Conservation (phyloP, 1,284 basidiomycete species). For the Phlebopus sp. region DNA sequence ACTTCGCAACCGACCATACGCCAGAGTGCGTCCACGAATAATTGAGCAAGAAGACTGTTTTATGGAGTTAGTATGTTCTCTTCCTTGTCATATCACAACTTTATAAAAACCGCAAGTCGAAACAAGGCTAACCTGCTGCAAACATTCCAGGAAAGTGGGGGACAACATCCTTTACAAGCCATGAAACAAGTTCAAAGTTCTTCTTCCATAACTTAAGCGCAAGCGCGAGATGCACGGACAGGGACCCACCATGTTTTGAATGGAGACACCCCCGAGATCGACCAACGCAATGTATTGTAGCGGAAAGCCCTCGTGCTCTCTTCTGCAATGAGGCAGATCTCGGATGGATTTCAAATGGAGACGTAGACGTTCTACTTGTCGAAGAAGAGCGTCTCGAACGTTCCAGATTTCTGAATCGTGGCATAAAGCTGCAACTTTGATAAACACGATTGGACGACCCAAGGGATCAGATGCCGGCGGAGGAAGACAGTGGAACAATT, state of each 20-base stretch:
- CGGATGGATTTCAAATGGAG: conserved; percentile 41
- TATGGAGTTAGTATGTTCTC: not conserved
- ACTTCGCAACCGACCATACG: conserved; percentile 76
- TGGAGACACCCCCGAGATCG: conserved; percentile 60
- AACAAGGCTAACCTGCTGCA: conserved; percentile 53
- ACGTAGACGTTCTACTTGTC: conserved; percentile 54
- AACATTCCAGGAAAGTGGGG: conserved; percentile 78
- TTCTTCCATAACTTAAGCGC: conserved; percentile 26
- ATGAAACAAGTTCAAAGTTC: conserved; percentile 61
- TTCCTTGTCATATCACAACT: not conserved
- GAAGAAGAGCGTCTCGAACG: conserved; percentile 42
- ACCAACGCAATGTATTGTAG: conserved; percentile 70
- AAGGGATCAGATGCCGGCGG: conserved; percentile 50
- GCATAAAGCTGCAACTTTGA: conserved; percentile 31
- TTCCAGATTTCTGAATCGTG: conserved; percentile 36
- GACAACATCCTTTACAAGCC: conserved; percentile 61
- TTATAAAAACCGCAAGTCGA: too few species aligned
- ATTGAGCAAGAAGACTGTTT: conserved; percentile 73
- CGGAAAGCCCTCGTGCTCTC: conserved; percentile 29
- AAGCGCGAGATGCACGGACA: conserved; percentile 6
- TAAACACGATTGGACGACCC: conserved; percentile 59
- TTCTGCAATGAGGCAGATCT: conserved; percentile 35
- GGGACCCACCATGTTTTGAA: conserved; percentile 57
- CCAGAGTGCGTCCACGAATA: conserved; percentile 81
- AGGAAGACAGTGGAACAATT: conserved; percentile 50